Evolutionary conservation across 2,329 filamentous ascomycete species (phyloP), one percentile per base, ranked within the genome.

Genomic region (Clarireedia homoeocarpa): DNA sequence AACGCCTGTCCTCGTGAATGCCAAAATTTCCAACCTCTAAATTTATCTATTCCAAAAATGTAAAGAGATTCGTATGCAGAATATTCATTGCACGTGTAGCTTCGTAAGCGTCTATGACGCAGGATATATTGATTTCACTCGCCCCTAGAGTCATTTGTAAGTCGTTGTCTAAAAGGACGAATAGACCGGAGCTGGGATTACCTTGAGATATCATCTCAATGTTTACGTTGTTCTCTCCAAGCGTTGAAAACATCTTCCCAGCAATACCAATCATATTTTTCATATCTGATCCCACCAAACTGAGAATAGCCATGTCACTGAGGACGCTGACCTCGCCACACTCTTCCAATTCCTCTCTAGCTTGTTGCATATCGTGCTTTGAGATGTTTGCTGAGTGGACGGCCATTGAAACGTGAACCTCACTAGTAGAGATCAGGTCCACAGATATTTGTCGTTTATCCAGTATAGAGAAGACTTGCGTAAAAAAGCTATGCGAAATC

Each of bases 181-280:
- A 40, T 49, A 24, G 34, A 45, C 48, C 20, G 26, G 20, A 51
- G 54, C 20, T 38, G n/a, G 34, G 48, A 51, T 67, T 78, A 92
- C 94, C 94, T 75, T 99, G 94, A 24, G 90, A 96, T 64, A 99
- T 99, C 94, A 99, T 99, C 75, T 99, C 94, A 65, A 99, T 90
- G 71, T 99, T 99, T 69, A 99, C 85, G 65, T 89, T 88, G 70
- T 96, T 88, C 69, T 96, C 89, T 45, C 94, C 94, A 17, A 99
- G 77, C 1, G 91, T 95, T 48, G 88, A 89, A 72, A 99, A 97
- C 88, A 99, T 97, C 65, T 82, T 85, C 27, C 94, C 94, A 6
- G 89, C 89, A 61, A 99, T 90, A 60, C 94, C 94, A 56, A 89
- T 79, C 91, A 97, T 96, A 72, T 96, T 94, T 77, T 96, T 95